Evolutionary conservation across 352 stramenopile species (phyloP).

Genomic region (Phytophthora litchii): DNA sequence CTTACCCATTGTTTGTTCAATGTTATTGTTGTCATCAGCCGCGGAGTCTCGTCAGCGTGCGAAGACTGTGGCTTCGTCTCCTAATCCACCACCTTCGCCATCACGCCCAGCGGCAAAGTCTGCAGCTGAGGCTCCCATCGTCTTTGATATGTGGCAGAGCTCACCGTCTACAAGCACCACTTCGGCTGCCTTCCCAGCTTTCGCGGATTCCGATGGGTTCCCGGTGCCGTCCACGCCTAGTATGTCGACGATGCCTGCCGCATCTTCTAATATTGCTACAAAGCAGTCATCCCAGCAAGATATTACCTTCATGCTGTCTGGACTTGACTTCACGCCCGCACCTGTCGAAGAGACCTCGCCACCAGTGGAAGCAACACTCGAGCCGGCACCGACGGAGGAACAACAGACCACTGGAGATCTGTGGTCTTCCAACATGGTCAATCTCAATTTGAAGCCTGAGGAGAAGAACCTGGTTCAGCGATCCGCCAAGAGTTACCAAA

Average conservation of each 20-base stretch:
- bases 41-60: constrained; percentile 52
- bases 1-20: neutral
- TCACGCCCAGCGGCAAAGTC: constrained; percentile 29
- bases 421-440: constrained; percentile 78
- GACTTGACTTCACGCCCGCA: constrained; percentile 71
- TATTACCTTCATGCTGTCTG: constrained; percentile 79
- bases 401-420: constrained; percentile 46
- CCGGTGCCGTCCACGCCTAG: constrained; percentile 10
- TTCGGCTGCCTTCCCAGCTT: constrained; percentile 28
- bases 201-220: constrained; percentile 35
- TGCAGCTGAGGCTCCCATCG: constrained; percentile 13
- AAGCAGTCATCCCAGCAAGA: constrained; percentile 44
- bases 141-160: constrained; percentile 38
- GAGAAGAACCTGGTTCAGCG: constrained; percentile 57
- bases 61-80: constrained; percentile 46
- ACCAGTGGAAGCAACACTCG: constrained; percentile 18
- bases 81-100: constrained; percentile 13
- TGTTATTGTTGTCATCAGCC: constrained; percentile 26
- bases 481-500: constrained; percentile 62
- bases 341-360: constrained; percentile 40
- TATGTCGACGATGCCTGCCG: constrained; percentile 16
- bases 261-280: neutral
- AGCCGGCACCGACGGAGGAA: constrained; percentile 35
- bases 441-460: constrained; percentile 70
- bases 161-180: constrained; percentile 10